A percentile compares a stretch with the other conserved stretches of the same genome.
Conservation (phyloP, 164 flowering plant species). For the Buxus sempervirens region DNA sequence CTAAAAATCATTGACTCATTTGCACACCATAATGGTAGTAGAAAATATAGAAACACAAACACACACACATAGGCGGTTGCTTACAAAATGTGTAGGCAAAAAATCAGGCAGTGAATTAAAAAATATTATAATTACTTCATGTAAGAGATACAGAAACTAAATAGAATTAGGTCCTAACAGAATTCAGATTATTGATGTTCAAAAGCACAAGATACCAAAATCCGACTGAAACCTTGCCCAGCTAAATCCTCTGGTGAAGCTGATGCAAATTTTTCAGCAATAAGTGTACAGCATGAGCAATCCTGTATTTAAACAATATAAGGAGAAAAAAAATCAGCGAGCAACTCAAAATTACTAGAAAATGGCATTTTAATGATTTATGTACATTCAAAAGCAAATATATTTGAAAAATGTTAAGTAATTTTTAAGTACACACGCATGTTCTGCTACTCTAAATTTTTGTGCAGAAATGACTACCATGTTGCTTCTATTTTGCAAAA, state of each 20-base stretch:
- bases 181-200: neutral
- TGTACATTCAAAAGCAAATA: too few relatives aligned
- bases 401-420: too few relatives aligned
- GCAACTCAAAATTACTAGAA: neutral
- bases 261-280: constrained; percentile 57
- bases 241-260: constrained; percentile 52
- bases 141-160: neutral
- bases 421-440: too few relatives aligned
- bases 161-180: neutral
- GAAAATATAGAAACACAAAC: too few relatives aligned
- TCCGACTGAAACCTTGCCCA: constrained; percentile 60
- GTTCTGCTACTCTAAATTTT: too few relatives aligned
- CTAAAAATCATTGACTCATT: too few relatives aligned
- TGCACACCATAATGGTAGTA: too few relatives aligned
- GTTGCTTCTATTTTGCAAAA: too few relatives aligned
- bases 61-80: neutral
- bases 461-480: too few relatives aligned
- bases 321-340: neutral
- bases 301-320: constrained; percentile 29
- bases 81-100: neutral
- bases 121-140: too few relatives aligned
- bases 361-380: too few relatives aligned
- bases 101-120: too few relatives aligned
- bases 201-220: constrained; percentile 41
- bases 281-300: constrained; percentile 51